Percentiles rank a stretch among this genome's conserved stretches.
Conservation (phyloP, 306 rosid species). For the Citrullus mucosospermus region DNA sequence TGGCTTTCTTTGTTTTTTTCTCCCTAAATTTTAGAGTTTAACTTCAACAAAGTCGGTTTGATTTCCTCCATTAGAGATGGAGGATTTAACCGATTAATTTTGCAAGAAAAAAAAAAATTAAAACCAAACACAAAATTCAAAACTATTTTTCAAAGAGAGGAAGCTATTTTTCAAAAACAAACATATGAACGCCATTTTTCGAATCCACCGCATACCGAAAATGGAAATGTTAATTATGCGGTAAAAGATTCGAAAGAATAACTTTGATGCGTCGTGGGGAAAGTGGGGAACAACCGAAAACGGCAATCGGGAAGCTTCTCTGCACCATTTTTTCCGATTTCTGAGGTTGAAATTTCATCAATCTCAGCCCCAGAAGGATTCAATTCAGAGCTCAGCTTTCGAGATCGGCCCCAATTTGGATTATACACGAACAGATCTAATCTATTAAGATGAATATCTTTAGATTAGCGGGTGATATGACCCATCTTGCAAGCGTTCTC, state of each 20-base stretch:
- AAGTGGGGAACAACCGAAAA: neutral
- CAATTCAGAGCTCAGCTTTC: neutral
- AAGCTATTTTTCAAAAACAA: neutral
- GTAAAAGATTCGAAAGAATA: neutral
- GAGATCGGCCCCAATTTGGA: neutral
- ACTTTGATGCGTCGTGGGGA: neutral
- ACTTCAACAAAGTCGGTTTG: too few relatives aligned
- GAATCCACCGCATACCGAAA: neutral
- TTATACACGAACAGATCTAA: neutral
- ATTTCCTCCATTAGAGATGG: too few relatives aligned
- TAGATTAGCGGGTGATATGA: slow-evolving; percentile 62
- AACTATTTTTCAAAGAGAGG: neutral
- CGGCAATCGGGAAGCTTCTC: slow-evolving; percentile 5
- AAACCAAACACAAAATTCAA: neutral
- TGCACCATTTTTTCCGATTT: neutral
- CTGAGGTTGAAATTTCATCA: neutral
- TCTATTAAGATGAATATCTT: slow-evolving; percentile 42
- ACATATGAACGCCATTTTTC: neutral
- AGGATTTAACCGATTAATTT: too few relatives aligned
- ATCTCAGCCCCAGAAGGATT: neutral
- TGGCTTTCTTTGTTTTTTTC: too few relatives aligned
- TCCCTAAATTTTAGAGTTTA: too few relatives aligned
- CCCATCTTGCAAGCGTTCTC: slow-evolving; percentile 62
- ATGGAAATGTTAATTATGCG: neutral
- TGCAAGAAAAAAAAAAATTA: too few relatives aligned